Evolutionary conservation across 78 protist species (phyloP).

Genomic region (Chrysochromulina parva): DNA sequence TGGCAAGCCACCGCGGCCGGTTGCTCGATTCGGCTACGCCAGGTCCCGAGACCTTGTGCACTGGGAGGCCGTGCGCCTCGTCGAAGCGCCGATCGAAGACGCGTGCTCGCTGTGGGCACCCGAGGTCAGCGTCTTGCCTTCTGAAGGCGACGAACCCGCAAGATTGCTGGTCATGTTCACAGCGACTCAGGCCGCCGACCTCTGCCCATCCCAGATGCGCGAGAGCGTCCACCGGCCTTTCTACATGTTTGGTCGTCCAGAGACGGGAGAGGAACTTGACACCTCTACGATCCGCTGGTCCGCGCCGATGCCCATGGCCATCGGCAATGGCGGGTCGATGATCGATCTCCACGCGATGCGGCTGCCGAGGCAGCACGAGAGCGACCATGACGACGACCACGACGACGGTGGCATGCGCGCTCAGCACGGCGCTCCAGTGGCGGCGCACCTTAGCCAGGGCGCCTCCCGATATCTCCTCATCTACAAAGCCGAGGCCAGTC

Average conservation of each 20-base stretch:
- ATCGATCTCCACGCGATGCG: neutral
- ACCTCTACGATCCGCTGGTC: neutral
- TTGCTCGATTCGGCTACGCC: neutral
- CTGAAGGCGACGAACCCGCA: neutral
- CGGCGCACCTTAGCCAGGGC: neutral
- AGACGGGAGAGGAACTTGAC: neutral
- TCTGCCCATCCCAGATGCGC: neutral
- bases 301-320: neutral
- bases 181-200: neutral
- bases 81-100: neutral
- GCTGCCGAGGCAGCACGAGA: no score
- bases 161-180: neutral
- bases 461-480: neutral
- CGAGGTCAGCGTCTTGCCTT: neutral
- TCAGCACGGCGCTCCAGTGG: neutral
- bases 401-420: no score
- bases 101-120: slow-evolving; percentile 16
- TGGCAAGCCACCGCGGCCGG: neutral
- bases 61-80: neutral
- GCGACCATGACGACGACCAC: no score
- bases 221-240: neutral
- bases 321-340: neutral
- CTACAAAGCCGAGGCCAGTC: neutral
- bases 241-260: neutral
- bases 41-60: neutral